Conservation (phyloP, 225 moss, liverwort and hornwort genomes). For the Sphagnum contortum region DNA sequence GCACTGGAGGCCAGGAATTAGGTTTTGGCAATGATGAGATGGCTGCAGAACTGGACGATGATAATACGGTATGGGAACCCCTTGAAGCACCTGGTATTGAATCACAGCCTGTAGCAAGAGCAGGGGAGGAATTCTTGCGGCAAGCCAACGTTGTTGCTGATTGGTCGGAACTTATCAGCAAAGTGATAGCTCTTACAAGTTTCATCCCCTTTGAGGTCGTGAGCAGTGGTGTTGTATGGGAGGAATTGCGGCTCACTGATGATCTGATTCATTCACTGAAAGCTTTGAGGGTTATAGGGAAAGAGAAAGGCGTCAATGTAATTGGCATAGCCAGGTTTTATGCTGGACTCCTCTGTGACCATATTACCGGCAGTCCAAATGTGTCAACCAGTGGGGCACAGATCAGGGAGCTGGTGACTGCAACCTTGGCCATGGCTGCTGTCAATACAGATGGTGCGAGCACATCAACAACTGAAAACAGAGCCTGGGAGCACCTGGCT, state of each 20-base stretch:
- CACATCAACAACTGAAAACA: constrained; percentile 9
- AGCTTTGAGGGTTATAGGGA: constrained; percentile 47
- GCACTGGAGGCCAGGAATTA: constrained; percentile 7
- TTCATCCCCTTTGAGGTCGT: constrained; percentile 65
- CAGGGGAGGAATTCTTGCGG: constrained; percentile 15
- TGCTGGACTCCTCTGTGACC: constrained; percentile 57
- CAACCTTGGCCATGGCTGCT: constrained; percentile 30
- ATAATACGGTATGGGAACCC: constrained; percentile 83
- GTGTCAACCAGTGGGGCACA: constrained; percentile 40
- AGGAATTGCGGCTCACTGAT: constrained; percentile 63
- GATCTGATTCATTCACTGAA: constrained; percentile 61
- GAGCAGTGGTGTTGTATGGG: constrained; percentile 44
- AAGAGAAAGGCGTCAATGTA: constrained; percentile 44
- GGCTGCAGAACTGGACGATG: constrained; percentile 60
- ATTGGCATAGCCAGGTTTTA: constrained; percentile 53
- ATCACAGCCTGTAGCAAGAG: constrained; percentile 18
- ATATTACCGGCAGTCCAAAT: constrained; percentile 33
- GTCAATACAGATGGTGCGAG: constrained; percentile 8
- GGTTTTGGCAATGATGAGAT: constrained; percentile 30
- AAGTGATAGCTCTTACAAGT: constrained; percentile 46
- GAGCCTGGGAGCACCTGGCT: constrained; percentile 42
- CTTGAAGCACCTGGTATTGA: constrained; percentile 35
- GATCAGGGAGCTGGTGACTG: constrained; percentile 32
- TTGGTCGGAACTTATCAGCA: constrained; percentile 50
- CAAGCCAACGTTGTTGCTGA: constrained; percentile 15